Base-by-base conservation (phyloP, 139 green algal species). In the Haematococcus sp. region DNA sequence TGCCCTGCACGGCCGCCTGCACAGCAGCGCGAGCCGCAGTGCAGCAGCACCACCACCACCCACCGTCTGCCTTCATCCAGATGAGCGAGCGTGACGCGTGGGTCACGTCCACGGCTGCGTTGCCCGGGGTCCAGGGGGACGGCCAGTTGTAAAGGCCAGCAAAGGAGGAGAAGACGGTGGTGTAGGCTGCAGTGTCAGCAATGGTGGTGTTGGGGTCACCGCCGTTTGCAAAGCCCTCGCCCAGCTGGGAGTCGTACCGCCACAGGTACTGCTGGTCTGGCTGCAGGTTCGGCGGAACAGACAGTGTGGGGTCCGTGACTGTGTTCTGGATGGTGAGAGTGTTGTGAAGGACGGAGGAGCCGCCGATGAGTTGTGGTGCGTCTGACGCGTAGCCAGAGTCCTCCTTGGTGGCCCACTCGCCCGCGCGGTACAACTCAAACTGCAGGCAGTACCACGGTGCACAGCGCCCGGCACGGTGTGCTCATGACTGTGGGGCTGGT, bases 121-220 rank as follows among this genome's bases (percentile, higher is more conserved):
- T 63, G 67, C 46, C 49, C 3, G 67, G 67, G 23, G 3, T 52
- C 67, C 67, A 73, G 25, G 32, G 28, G 4, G 30, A 52, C 25
- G 67, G 67, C 3, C 67, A 46, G 46, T 73, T 73, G 67, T 73
- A 73, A 28, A 73, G 43, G 28, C 67, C 67, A 9, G 67, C 43
- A 28, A 73, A 63, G 22, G 22, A 32, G 32, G 28, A 68, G n/a
- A 32, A 30, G 23, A 33, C 27, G 32, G 60, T n/a, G 22, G 20
- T 34, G 25, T 33, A 35, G 60, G n/a, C 34, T 20, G 60, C 23
- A 7, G 5, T 23, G 27, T 35, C n/a, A 68, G 60, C 25, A 4
- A n/a, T 68, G 60, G 60, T 20, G 23, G 33, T 49, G 40, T 7
- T 49, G 40, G 40, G 40, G 11, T 49, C 40, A 7, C 40, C 40